Conservation (phyloP, 2,329 filamentous ascomycete species). For the Pseudogymnoascus sp. region DNA sequence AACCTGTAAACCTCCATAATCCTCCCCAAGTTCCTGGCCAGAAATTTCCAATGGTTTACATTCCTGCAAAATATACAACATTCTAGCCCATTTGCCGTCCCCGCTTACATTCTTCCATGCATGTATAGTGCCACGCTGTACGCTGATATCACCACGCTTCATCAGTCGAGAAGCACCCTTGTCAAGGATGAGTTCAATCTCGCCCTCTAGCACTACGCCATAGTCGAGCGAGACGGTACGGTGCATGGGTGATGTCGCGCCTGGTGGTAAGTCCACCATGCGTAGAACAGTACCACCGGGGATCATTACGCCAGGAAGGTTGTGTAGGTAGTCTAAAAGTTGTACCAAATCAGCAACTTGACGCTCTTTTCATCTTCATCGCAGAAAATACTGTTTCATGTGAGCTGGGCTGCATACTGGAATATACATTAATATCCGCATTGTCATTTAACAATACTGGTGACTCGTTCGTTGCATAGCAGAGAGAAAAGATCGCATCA, state of each 20-base stretch:
- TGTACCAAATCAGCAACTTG: background rate
- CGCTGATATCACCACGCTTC: slow-evolving; percentile 18
- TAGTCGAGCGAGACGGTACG: slow-evolving; percentile 23
- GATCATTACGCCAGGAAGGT: slow-evolving; percentile 13
- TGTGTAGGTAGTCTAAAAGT: slow-evolving; percentile 10
- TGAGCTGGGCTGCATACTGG: background rate
- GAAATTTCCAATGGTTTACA: slow-evolving; percentile 13
- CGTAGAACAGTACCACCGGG: slow-evolving; percentile 20
- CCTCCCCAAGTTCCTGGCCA: slow-evolving; percentile 17
- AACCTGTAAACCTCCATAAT: slow-evolving; percentile 15
- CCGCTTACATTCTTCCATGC: slow-evolving; percentile 22
- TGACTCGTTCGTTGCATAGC: slow-evolving; percentile 19
- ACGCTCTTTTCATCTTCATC: background rate
- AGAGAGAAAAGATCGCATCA: slow-evolving; percentile 17
- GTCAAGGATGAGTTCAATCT: slow-evolving; percentile 22
- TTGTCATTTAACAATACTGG: slow-evolving; percentile 16
- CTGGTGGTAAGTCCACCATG: slow-evolving; percentile 21
- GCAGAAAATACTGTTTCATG: background rate
- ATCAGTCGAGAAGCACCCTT: slow-evolving; percentile 17
- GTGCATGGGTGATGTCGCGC: slow-evolving; percentile 20
- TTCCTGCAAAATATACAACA: slow-evolving; percentile 23
- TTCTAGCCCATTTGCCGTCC: slow-evolving; percentile 18
- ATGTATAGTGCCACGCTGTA: slow-evolving; percentile 24
- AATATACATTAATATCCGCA: slow-evolving; percentile 15
- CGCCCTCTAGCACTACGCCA: slow-evolving; percentile 23